Evolutionary conservation across 345 rosid genomes (phyloP).

Genomic region (Bretschneidera sinensis): DNA sequence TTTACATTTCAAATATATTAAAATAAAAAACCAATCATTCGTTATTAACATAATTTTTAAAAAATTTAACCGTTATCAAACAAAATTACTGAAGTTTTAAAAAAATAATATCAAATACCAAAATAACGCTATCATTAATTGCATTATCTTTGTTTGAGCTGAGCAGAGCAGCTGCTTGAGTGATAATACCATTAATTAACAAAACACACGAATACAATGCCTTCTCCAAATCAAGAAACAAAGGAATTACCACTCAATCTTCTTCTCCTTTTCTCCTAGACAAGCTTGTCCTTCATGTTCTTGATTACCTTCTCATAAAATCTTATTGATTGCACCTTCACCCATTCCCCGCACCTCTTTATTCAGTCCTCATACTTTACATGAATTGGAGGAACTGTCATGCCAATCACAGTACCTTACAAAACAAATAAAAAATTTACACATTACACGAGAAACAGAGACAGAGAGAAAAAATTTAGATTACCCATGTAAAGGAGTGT

Average conservation of each 20-base stretch:
- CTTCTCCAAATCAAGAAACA: not conserved
- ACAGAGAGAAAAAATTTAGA: not conserved
- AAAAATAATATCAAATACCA: no score
- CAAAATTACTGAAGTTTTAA: no score
- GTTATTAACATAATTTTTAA: no score
- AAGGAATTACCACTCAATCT: constrained; percentile 17
- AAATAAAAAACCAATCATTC: no score
- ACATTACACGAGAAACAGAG: no score
- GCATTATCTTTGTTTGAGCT: no score
- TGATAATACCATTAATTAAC: no score
- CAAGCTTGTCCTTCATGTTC: constrained; percentile 22
- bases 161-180: no score
- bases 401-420: not conserved
- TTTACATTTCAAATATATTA: no score
- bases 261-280: constrained; percentile 18
- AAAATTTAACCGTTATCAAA: no score
- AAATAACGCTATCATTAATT: no score
- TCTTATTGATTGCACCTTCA: constrained; percentile 3
- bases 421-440: no score
- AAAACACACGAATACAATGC: not conserved
- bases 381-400: not conserved
- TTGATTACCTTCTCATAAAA: constrained; percentile 24
- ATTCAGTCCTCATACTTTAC: not conserved
- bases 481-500: constrained; percentile 30
- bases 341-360: not conserved